Base-by-base conservation (phyloP, 2,329 filamentous ascomycete genomes). In the Pyrenochaeta sp. region DNA sequence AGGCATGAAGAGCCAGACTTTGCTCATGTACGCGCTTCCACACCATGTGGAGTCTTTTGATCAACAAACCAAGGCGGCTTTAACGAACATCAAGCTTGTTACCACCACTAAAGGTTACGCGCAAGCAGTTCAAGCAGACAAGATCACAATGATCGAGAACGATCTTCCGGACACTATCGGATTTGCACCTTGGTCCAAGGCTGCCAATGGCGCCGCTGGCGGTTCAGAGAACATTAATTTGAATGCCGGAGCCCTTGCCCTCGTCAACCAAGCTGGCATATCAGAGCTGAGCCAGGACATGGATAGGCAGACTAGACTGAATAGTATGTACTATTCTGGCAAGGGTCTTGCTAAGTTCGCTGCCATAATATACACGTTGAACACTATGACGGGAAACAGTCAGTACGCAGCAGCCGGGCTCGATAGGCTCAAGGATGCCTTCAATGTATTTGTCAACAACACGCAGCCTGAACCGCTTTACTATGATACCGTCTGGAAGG, bases 311-410 rank as follows among this genome's bases (percentile, higher is more conserved):
- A 88, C 89, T 3, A 86, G 95, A 67, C 81, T 93, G 27, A 86
- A 95, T 75, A 97, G 93, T 50, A 96, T 97, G 90, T 99, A 99
- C 78, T 98, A 90, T 77, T 91, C 91, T 69, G 95, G 95, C 68
- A 77, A 77, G 65, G 81, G 74, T 0, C 67, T 79, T 12, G 76
- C 75, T 19, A 79, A 79, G 56, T 84, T 83, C 58, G 82, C 82
- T 5, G 69, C 76, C 19, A 78, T 83, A 36, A 63, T 79, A 52
- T 82, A 80, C 65, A 78, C 80, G 0, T 62, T 79, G 30, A 66
- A 89, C 82, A 56, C 85, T 82, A 58, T 89, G 84, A 75, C 90
- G 82, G 46, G 85, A 79, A 88, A 86, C 42, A 85, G 84, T 50
- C 79, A 70, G n/a, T 73, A 83, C 1, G 80, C 86, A 1, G 81